phyloP scores from a whole-genome alignment of 2,329 filamentous ascomycete species.

The Pestalotiopsis sp. region DNA sequence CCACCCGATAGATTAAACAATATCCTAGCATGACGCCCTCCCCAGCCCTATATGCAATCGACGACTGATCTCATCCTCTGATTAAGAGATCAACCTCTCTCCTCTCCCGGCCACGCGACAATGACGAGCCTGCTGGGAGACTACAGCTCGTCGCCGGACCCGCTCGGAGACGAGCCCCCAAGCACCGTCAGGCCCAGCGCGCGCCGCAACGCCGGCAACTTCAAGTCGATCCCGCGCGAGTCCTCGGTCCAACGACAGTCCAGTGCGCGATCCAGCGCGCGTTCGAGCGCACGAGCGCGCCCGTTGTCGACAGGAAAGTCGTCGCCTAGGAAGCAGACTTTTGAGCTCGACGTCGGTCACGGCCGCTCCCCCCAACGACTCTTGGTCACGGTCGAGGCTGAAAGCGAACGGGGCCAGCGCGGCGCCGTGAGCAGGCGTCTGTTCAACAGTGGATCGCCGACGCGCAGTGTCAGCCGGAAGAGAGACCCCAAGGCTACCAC shows the following conservation, averaged over 20 bases:
- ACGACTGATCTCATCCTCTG: background rate
- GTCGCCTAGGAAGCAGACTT: slow-evolving; percentile 57
- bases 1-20: background rate
- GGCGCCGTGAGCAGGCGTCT: slow-evolving; percentile 35
- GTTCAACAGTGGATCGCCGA: slow-evolving; percentile 41
- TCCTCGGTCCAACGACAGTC: slow-evolving; percentile 44
- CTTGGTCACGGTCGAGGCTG: slow-evolving; percentile 58
- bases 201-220: slow-evolving; percentile 24
- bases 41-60: background rate
- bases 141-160: slow-evolving; percentile 36
- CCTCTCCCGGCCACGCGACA: slow-evolving; percentile 8
- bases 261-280: background rate
- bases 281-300: slow-evolving; percentile 35
- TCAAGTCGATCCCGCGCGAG: slow-evolving; percentile 25
- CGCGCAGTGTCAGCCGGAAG: slow-evolving; percentile 37
- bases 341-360: slow-evolving; percentile 58
- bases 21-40: background rate
- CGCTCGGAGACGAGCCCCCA: slow-evolving; percentile 30
- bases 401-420: slow-evolving; percentile 26
- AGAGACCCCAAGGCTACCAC: slow-evolving; percentile 47
- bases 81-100: background rate
- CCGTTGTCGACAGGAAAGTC: slow-evolving; percentile 37
- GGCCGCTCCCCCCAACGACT: slow-evolving; percentile 53
- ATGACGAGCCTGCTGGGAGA: slow-evolving; percentile 29
- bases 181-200: slow-evolving; percentile 26